Percentiles rank a stretch among this genome's conserved stretches.
Conservation (phyloP, 169 alveolate species). For the Cryptosporidium tyzzeri region DNA sequence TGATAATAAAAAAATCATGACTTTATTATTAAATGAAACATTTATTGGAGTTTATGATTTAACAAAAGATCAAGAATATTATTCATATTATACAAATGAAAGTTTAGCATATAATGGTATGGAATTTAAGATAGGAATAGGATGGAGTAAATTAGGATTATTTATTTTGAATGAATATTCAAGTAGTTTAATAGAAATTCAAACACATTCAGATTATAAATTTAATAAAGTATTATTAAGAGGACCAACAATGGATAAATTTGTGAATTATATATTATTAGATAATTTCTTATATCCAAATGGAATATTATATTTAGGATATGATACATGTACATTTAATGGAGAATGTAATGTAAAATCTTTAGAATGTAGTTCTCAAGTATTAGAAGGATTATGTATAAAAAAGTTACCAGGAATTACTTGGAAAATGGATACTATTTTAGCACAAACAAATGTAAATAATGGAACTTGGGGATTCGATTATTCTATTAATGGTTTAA, state of each 20-base stretch:
- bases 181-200: constrained; percentile 14
- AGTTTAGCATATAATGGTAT: background rate
- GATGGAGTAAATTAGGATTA: constrained; percentile 12
- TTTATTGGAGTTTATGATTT: background rate
- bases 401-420: background rate
- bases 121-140: background rate
- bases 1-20: background rate
- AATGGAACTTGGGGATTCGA: constrained; percentile 49
- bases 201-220: background rate
- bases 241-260: background rate
- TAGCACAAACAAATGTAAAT: constrained; percentile 20
- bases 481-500: background rate
- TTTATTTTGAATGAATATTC: background rate
- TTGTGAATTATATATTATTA: too few species aligned
- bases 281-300: constrained; percentile 2
- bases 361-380: constrained; percentile 31
- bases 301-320: background rate
- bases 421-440: background rate
- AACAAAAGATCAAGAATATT: background rate
- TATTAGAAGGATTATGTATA: constrained; percentile 9
- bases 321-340: constrained; percentile 40
- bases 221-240: constrained; percentile 8
- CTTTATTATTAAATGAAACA: constrained; percentile 19
- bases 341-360: constrained; percentile 3
- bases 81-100: background rate